Base-by-base conservation (phyloP, 495 filamentous ascomycete genomes). In the Articulospora tetracladia region DNA sequence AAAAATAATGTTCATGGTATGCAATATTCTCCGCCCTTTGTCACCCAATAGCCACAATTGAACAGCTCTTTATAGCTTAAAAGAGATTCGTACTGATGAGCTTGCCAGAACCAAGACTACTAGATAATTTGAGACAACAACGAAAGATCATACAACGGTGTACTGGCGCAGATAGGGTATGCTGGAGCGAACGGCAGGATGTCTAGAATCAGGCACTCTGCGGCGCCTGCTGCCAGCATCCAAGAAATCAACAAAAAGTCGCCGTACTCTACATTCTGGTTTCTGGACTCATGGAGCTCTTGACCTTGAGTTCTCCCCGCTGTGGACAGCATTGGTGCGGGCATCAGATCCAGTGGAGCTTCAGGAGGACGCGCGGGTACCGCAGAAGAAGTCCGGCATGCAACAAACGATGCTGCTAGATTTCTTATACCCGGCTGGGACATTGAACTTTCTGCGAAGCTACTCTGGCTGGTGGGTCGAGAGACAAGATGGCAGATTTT, bases 101-200 rank as follows among this genome's bases (percentile, higher is more conserved):
- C 30, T 15, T 34, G 11, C 39, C 8, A 19, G 39, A 44, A 19
- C 3, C 3, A 8, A 44, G 39, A 44, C 39, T 11, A 12, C 6
- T 8, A 3, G n/a, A 17, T 7, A 7, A 44, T 15, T 12, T 19
- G 39, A 44, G 39, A 44, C 8, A 44, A 19, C 17, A 44, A 44
- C 30, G 39, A 44, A n/a, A n/a, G 39, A 44, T 17, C 17, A 44
- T 44, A 44, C 8, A 15, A 15, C 15, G 8, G 39, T 19, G 8
- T 19, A 50, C 17, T 47, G 36, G 49, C n/a, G 57, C 24, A 32
- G 51, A 55, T 61, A 56, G 60, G 66, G 66, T 51, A 95, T 95
- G 91, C 87, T 93, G 74, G 90, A 95, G 87, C 87, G 86, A 72
- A 88, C 87, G 56, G 84, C 84, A 59, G 81, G 83, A 77, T 88